Conservation (phyloP, 2,329 filamentous ascomycete species). For the Phialophora expanda region DNA sequence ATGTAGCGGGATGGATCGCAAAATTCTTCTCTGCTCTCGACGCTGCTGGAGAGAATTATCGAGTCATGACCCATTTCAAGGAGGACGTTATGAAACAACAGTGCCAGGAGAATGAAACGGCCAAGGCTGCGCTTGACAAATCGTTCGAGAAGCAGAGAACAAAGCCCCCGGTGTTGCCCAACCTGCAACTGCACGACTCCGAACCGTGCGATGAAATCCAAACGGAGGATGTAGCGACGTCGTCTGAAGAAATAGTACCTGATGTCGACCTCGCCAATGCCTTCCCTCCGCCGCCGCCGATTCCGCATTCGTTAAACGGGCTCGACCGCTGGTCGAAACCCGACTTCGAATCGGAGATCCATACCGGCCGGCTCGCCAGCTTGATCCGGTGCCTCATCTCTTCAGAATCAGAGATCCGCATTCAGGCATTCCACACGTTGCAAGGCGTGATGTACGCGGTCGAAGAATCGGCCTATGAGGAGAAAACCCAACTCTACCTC, state of each 20-base stretch:
- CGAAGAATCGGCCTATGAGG: slow-evolving; percentile 72
- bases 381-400: slow-evolving; percentile 79
- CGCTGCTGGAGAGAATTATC: slow-evolving; percentile 57
- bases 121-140: slow-evolving; percentile 45
- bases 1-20: slow-evolving; percentile 64
- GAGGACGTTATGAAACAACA: slow-evolving; percentile 50
- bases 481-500: slow-evolving; percentile 67
- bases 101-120: slow-evolving; percentile 47
- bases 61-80: slow-evolving; percentile 54
- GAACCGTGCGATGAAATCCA: slow-evolving; percentile 12
- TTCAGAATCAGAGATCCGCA: slow-evolving; percentile 73
- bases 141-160: slow-evolving; percentile 44
- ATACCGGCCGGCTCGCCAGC: slow-evolving; percentile 70
- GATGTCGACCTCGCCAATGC: slow-evolving; percentile 57
- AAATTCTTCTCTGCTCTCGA: slow-evolving; percentile 62
- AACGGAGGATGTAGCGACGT: background rate
- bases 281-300: slow-evolving; percentile 57
- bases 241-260: background rate
- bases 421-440: slow-evolving; percentile 74
- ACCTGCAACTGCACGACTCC: background rate
- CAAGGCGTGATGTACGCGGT: slow-evolving; percentile 49
- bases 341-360: slow-evolving; percentile 77
- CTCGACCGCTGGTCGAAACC: slow-evolving; percentile 56
- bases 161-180: slow-evolving; percentile 20
- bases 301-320: slow-evolving; percentile 51